Base-by-base conservation (phyloP, 768 basidiomycete genomes). In the Boletus tomentosulus region DNA sequence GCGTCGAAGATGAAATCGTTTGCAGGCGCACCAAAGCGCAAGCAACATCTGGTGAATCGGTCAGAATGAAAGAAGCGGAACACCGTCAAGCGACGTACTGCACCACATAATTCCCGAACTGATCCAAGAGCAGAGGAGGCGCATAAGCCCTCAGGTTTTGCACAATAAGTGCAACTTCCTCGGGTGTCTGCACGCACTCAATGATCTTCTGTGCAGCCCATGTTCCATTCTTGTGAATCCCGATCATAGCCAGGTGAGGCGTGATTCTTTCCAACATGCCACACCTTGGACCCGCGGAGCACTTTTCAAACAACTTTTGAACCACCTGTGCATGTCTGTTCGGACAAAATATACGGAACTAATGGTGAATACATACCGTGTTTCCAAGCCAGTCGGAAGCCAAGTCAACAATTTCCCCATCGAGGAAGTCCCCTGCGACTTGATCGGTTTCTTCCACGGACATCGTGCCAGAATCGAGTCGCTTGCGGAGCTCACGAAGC, bases 181-280 rank as follows among this genome's bases (percentile, higher is more conserved):
- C 93, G 16, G 89, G 85, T 31, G 80, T 86, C 53, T 86, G 82
- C 42, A 94, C 90, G 57, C 93, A 96, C 73, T 98, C 94, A 54
- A 98, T 98, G 66, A 97, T 93, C 79, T 98, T 98, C 73, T 99
- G 97, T 3, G 95, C 95, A 3, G 96, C 96, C 97, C 97, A 98
- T 1, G 97, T 99, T 28, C 97, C 97, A 61, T 99, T 98, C 78
- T 98, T 98, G 78, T 99, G 97, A 52, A 96, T 94, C 27, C 97
- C 97, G 59, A 98, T 97, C 84, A 92, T 91, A 24, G 96, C 96
- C 38, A 99, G 76, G 68, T 96, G 89, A 46, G 97, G 97, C 4
- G 85, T 82, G 57, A 98, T 87, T 46, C 95, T 86, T 63, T 98
- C 95, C 51, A 99, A 76, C 90, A 99, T 95, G 15, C 86, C 85